Conservation (phyloP, 1,284 basidiomycete species). For the Ustilago lituana region DNA sequence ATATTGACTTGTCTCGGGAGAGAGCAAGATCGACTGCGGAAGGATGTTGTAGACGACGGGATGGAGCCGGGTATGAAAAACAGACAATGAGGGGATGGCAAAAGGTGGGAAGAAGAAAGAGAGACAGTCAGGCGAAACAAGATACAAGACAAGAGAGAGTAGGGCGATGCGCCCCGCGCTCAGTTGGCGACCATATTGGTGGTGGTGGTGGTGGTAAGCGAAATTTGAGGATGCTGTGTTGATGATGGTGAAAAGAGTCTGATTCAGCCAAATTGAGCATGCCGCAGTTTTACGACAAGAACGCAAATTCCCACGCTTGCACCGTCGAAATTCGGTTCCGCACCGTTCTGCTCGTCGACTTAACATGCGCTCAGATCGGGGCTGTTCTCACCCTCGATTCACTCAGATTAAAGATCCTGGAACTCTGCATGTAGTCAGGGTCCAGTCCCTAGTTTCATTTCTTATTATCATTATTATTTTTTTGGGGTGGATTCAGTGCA, state of each 20-base stretch:
- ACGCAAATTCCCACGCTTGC: no score
- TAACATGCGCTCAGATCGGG: no score
- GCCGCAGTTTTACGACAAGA: slow-evolving; percentile 11
- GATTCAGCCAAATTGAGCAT: not conserved
- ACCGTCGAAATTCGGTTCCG: slow-evolving; percentile 1
- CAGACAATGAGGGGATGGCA: not conserved
- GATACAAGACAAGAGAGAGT: not conserved
- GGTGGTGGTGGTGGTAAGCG: slow-evolving; percentile 14
- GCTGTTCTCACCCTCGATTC: no score
- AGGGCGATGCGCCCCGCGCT: slow-evolving; percentile 3
- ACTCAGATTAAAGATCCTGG: not conserved
- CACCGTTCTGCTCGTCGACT: no score
- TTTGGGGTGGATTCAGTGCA: slow-evolving; percentile 1
- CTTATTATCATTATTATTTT: slow-evolving; percentile 2
- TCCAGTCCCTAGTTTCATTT: no score
- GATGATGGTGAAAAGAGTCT: slow-evolving; percentile 3
- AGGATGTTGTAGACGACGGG: no score
- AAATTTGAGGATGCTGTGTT: not conserved
- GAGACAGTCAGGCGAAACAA: slow-evolving; percentile 24
- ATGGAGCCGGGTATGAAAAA: no score
- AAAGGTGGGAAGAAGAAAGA: slow-evolving; percentile 2
- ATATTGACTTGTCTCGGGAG: no score
- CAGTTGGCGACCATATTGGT: slow-evolving; percentile 22
- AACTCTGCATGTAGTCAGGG: slow-evolving; percentile 19
- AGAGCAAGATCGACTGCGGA: no score